Percentiles rank a stretch among this genome's conserved stretches.
Evolutionary conservation across 2,329 filamentous ascomycete species (phyloP).

Genomic region (Apiospora phragmitis): DNA sequence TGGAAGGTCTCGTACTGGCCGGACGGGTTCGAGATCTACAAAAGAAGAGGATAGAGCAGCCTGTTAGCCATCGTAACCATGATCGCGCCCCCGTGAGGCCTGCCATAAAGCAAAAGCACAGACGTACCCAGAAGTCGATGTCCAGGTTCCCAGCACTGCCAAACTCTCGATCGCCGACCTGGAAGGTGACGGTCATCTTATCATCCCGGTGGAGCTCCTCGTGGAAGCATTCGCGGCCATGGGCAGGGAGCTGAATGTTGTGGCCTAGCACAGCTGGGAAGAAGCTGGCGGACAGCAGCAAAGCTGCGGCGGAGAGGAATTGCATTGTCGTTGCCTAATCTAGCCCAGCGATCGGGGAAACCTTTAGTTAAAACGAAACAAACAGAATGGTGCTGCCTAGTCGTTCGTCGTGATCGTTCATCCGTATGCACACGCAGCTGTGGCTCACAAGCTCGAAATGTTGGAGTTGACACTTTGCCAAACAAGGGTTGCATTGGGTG

Average conservation of each 20-base stretch:
- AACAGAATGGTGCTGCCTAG: not conserved
- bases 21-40: slow-evolving; percentile 74
- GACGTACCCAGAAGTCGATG: slow-evolving; percentile 93
- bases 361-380: not conserved
- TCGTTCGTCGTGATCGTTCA: not conserved
- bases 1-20: slow-evolving; percentile 78
- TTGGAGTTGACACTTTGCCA: slow-evolving; percentile 18
- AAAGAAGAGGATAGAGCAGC: slow-evolving; percentile 16
- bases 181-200: slow-evolving; percentile 98
- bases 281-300: slow-evolving; percentile 54
- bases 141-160: slow-evolving; percentile 92
- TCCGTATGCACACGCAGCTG: slow-evolving; percentile 2
- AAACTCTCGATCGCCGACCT: slow-evolving; percentile 96
- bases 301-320: slow-evolving; percentile 42
- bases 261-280: slow-evolving; percentile 65
- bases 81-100: not conserved
- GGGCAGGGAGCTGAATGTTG: slow-evolving; percentile 92
- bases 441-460: slow-evolving; percentile 8
- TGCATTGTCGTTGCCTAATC: slow-evolving; percentile 33
- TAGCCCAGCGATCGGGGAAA: not conserved
- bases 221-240: slow-evolving; percentile 97
- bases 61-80: slow-evolving; percentile 17
- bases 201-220: slow-evolving; percentile 90
- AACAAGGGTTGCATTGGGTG: not conserved
- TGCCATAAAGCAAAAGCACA: slow-evolving; percentile 10